These are phyloP conservation scores for Ceratobasidium sp. DNA, from an alignment of 1,284 basidiomycete genomes.

Conservation along the genomic window DNA sequence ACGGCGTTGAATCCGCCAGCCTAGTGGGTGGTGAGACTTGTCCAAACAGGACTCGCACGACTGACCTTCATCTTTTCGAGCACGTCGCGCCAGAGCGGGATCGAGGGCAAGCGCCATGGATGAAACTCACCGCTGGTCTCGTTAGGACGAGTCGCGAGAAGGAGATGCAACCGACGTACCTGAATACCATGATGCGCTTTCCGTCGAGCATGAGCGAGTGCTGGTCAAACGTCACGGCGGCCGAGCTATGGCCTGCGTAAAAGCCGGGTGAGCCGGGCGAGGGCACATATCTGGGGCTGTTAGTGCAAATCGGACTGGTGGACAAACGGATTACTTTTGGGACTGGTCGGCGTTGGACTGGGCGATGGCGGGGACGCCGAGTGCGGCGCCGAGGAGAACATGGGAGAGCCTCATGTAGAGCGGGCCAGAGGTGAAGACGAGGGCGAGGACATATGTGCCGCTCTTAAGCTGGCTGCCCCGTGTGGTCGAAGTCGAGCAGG, in stretches of 20 bases:
- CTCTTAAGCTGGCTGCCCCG: background rate
- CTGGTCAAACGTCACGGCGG: slow-evolving; percentile 50
- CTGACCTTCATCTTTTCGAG: slow-evolving; percentile 39
- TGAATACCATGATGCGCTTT: slow-evolving; percentile 21
- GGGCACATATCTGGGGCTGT: background rate
- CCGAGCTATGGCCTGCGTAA: slow-evolving; percentile 53
- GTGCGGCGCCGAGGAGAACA: background rate
- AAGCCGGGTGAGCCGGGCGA: slow-evolving; percentile 47
- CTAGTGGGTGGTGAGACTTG: background rate
- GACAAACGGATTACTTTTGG: background rate
- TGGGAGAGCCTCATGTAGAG: slow-evolving; percentile 10
- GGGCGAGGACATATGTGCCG: background rate
- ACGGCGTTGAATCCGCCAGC: slow-evolving; percentile 39
- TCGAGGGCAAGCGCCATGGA: slow-evolving; percentile 35
- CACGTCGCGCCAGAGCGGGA: slow-evolving; percentile 37
- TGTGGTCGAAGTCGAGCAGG: background rate
- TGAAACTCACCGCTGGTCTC: slow-evolving; percentile 11
- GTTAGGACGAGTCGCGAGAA: background rate
- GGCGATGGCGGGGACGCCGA: slow-evolving; percentile 8
- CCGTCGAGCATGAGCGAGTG: slow-evolving; percentile 37
- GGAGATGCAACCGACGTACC: background rate
- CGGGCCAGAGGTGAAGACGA: background rate
- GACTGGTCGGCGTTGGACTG: slow-evolving; percentile 22
- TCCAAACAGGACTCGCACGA: background rate
- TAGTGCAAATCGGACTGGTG: background rate